Base-by-base conservation (phyloP, 2,329 filamentous ascomycete species). In the Diaporthe ampelina region DNA sequence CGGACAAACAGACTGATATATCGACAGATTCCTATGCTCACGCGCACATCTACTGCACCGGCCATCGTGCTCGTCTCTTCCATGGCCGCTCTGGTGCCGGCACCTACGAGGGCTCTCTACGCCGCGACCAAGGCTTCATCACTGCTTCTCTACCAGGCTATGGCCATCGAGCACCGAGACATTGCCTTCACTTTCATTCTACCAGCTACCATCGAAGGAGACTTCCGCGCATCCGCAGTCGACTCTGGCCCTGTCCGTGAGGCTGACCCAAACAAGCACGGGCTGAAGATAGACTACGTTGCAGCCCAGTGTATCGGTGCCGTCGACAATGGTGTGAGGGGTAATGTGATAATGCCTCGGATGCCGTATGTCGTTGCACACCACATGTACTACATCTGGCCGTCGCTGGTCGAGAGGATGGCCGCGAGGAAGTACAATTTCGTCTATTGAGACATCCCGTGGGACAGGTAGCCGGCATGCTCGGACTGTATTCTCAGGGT, bases 71-170 rank as follows among this genome's bases (percentile, higher is more conserved):
- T 76, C 19, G 56, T 76, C 29, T 74, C 72, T 7, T 76, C 74
- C 7, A n/a, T 73, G 29, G 74, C 74, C 19, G 80, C 81, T 2
- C 69, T 82, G 13, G 73, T 83, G 6, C 80, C 81, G 9, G 81
- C 81, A n/a, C 81, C 81, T 0, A 83, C 81, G 3, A 78, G 81
- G 5, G 81, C 79, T 3, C 76, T 83, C 21, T 83, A 83, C 73
- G 81, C 79, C 10, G 78, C 81, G 5, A 81, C 81, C 21, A 83
- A 83, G 73, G 81, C 81, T 5, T 79, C 81, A 1, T 80, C 81
- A 0, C 76, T 83, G 26, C 77, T 82, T 0, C 75, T 83, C 21
- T 82, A 79, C 63, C 81, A 83, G 69, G 79, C 80, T 8, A 79
- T 83, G 13, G 80, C 81, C 48, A 82, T 83, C 56, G 81, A 83